Conservation (phyloP, 208 protist genomes). For the Crithidia brevicula region DNA sequence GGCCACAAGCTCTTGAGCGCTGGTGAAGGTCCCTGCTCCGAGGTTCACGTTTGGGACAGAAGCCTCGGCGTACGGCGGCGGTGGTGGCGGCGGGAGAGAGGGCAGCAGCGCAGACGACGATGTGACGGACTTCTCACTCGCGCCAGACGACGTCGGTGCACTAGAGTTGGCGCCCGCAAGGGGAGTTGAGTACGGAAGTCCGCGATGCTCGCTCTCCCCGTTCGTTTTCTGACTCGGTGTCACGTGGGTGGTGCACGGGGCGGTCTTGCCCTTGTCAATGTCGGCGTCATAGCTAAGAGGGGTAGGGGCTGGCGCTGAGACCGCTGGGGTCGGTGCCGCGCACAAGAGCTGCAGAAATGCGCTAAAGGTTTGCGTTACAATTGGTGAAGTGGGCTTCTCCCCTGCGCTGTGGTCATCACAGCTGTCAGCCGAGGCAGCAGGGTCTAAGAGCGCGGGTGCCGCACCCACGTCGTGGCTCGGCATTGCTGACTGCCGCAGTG, state of each 20-base stretch:
- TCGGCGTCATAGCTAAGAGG: slow-evolving; percentile 11
- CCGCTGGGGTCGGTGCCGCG: background rate
- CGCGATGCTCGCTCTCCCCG: background rate
- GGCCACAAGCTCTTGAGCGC: slow-evolving; percentile 18
- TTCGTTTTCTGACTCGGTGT: background rate
- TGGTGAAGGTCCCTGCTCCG: slow-evolving; percentile 18
- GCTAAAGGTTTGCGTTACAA: slow-evolving; percentile 17
- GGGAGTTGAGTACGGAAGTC: background rate
- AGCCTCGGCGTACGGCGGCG: slow-evolving; percentile 19
- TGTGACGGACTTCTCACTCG: background rate
- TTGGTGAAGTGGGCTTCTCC: slow-evolving; percentile 4
- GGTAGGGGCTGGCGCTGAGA: background rate
- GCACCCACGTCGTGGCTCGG: no score
- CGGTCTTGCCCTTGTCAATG: background rate
- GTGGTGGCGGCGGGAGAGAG: slow-evolving; percentile 10
- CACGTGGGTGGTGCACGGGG: background rate
- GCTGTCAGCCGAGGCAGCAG: background rate
- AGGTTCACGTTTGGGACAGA: background rate
- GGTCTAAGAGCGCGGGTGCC: background rate
- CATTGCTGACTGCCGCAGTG: no score
- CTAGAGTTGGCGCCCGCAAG: background rate
- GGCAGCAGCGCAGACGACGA: background rate
- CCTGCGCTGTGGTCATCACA: no score
- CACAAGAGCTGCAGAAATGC: slow-evolving; percentile 25
- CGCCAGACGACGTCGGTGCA: background rate